Base-by-base conservation (phyloP, 2,329 filamentous ascomycete species). In the Incumbomyces delicatus region DNA sequence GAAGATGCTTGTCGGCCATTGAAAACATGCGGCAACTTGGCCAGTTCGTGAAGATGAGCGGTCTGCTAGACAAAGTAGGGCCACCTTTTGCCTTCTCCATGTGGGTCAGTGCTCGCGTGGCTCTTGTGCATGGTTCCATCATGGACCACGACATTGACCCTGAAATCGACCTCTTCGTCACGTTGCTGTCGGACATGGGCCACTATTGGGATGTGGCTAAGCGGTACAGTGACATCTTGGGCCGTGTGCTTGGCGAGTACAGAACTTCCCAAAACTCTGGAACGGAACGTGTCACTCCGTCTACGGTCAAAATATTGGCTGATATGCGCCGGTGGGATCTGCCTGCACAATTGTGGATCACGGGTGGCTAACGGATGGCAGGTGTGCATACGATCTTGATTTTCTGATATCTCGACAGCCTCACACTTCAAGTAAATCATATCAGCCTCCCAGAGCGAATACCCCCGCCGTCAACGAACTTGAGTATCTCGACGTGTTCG, bases 321-420 rank as follows among this genome's bases (percentile, higher is more conserved):
- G 88, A 95, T 58, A 94, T 95, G 88, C 77, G 88, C n/a, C 76
- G 88, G 12, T 92, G 85, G 34, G 88, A 88, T 0, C 94, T 13
- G 13, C 13, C 20, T 27, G 8, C n/a, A 17, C 90, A 27, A 33
- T 12, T 18, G 29, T 12, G 14, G 3, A n/a, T 18, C 8, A 22
- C 8, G 4, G 14, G 35, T 10, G 14, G 16, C 22, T 45, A 31
- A 44, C 17, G 8, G 11, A 20, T 16, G n/a, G 42, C 33, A 56
- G 52, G 44, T 42, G 37, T 42, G 53, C 53, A 11, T 57, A 53
- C 59, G 89, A 94, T 60, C 74, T 95, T 2, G 89, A 95, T 58
- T 87, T 94, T 54, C 70, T 95, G 27, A 94, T 95, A 50, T 88
- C 85, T 3, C 76, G 85, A 8, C 87, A 94, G 63, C 87, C 86